phyloP scores from a whole-genome alignment of 306 rosid genomes.

The Lathyrus tuberosus region DNA sequence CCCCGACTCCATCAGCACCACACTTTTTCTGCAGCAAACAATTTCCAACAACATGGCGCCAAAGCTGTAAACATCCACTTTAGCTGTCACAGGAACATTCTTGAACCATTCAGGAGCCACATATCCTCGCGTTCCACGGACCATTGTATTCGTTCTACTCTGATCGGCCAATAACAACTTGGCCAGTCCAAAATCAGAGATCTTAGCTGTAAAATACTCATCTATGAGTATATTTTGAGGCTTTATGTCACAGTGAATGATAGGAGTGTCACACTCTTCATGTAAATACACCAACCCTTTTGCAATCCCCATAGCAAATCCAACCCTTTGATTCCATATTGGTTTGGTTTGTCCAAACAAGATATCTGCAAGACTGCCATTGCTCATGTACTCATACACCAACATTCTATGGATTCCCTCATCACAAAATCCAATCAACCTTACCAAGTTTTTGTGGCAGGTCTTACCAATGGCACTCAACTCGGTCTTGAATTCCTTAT shows the following conservation, averaged over 20 bases:
- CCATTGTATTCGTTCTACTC: slow-evolving; percentile 42
- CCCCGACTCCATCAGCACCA: slow-evolving; percentile 26
- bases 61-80: slow-evolving; percentile 56
- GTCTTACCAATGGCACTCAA: slow-evolving; percentile 48
- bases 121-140: slow-evolving; percentile 54
- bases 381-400: slow-evolving; percentile 52
- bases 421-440: slow-evolving; percentile 52
- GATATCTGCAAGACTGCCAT: slow-evolving; percentile 41
- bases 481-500: slow-evolving; percentile 51
- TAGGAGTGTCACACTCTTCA: slow-evolving; percentile 50
- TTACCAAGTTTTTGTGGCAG: slow-evolving; percentile 50
- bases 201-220: slow-evolving; percentile 37
- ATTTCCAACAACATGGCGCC: slow-evolving; percentile 51
- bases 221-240: slow-evolving; percentile 52
- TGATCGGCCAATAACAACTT: slow-evolving; percentile 46
- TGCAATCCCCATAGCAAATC: slow-evolving; percentile 48
- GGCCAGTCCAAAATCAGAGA: slow-evolving; percentile 52
- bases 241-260: slow-evolving; percentile 57
- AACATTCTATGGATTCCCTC: slow-evolving; percentile 47
- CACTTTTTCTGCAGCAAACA: slow-evolving; percentile 48
- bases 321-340: slow-evolving; percentile 43
- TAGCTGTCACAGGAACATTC: slow-evolving; percentile 46
- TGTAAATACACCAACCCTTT: slow-evolving; percentile 52
- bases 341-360: slow-evolving; percentile 44
- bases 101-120: slow-evolving; percentile 62